Percentiles rank a stretch among this genome's conserved stretches.
Evolutionary conservation across 768 basidiomycete genomes (phyloP).

Genomic region (Cyathus striatus): DNA sequence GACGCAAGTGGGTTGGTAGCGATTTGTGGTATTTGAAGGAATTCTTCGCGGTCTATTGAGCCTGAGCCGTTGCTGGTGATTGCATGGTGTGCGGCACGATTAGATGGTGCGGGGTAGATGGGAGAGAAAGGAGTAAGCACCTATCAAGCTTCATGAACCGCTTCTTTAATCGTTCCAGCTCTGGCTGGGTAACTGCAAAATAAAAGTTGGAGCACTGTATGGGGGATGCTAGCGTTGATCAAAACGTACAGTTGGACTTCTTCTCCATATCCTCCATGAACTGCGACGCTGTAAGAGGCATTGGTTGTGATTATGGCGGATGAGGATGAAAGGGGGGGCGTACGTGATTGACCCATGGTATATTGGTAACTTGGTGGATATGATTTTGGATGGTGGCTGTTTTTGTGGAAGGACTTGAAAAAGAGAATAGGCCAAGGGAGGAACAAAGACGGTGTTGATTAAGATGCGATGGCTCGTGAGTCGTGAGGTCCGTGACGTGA

Average conservation of each 20-base stretch:
- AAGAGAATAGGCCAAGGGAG: neutral
- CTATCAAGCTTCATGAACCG: constrained; percentile 99
- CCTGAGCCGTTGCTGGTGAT: constrained; percentile 83
- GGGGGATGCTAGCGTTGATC: neutral
- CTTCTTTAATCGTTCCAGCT: constrained; percentile 94
- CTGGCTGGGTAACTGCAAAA: constrained; percentile 81
- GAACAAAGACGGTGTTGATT: neutral
- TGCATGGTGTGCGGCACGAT: too few species aligned
- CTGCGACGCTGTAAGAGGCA: constrained; percentile 62
- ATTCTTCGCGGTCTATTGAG: constrained; percentile 97
- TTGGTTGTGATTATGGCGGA: neutral
- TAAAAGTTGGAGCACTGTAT: constrained; percentile 8
- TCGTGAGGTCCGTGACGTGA: neutral
- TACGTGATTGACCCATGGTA: constrained; percentile 81
- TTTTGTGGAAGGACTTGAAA: neutral
- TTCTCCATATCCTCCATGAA: constrained; percentile 98
- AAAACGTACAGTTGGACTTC: constrained; percentile 91
- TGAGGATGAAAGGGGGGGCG: constrained; percentile 19
- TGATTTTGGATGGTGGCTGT: neutral
- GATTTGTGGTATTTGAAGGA: constrained; percentile 97
- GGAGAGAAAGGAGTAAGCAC: constrained; percentile 28
- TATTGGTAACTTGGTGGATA: neutral
- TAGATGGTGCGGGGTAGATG: neutral
- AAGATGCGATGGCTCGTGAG: neutral
- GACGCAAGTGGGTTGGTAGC: constrained; percentile 95